phyloP scores from a whole-genome alignment of 495 filamentous ascomycete species.

The Lasiosphaeria ovina region DNA sequence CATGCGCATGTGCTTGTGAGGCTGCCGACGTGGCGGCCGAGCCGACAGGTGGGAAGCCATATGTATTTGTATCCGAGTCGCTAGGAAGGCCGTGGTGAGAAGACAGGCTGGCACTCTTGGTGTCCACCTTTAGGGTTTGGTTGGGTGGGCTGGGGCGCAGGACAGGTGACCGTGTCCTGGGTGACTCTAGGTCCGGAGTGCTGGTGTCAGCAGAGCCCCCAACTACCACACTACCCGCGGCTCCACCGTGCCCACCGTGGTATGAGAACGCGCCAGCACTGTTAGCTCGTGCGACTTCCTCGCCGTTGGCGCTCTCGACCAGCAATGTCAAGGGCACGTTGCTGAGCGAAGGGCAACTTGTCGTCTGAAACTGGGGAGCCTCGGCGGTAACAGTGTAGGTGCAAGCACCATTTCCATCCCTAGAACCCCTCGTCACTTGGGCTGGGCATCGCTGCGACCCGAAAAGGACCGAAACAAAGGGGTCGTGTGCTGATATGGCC shows the following conservation, averaged over 20 bases:
- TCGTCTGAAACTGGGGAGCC: constrained; percentile 67
- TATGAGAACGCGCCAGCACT: constrained; percentile 81
- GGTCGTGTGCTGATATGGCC: constrained; percentile 46
- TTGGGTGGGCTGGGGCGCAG: constrained; percentile 40
- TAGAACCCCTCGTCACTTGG: constrained; percentile 58
- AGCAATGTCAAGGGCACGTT: constrained; percentile 69
- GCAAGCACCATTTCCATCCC: constrained; percentile 54
- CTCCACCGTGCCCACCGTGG: constrained; percentile 34
- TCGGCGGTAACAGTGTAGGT: constrained; percentile 72
- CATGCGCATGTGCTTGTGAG: constrained; percentile 17
- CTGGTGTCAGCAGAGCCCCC: constrained; percentile 36
- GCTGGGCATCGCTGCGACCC: constrained; percentile 67
- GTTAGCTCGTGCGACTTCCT: constrained; percentile 53
- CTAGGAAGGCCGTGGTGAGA: constrained; percentile 30
- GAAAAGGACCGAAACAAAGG: constrained; percentile 68
- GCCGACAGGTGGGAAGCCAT: constrained; percentile 43
- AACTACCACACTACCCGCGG: constrained; percentile 24
- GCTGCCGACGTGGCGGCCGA: constrained; percentile 35
- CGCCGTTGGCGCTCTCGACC: constrained; percentile 65
- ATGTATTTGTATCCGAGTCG: constrained; percentile 45
- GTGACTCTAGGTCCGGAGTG: constrained; percentile 46
- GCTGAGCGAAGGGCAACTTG: constrained; percentile 61
- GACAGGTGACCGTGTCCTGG: constrained; percentile 46
- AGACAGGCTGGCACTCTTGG: constrained; percentile 28
- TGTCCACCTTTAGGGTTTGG: constrained; percentile 26